phyloP scores from a whole-genome alignment of 139 green algal species.

The Spirogloea muscicola region DNA sequence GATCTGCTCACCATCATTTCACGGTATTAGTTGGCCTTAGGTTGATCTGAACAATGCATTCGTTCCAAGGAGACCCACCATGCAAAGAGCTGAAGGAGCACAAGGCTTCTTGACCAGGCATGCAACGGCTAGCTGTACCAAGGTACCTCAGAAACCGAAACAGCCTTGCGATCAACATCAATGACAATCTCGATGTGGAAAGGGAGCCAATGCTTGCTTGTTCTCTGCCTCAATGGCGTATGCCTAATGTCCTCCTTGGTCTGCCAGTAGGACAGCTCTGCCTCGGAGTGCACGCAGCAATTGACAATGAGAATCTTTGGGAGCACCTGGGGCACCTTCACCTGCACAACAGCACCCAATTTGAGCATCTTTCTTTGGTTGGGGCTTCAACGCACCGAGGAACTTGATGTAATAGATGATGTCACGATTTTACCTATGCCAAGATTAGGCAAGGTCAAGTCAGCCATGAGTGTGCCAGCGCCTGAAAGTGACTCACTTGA shows the following conservation, averaged over 20 bases:
- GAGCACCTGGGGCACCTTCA: background rate
- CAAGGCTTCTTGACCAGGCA: background rate
- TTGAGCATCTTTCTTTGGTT: background rate
- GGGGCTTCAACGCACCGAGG: background rate
- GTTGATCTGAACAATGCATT: background rate
- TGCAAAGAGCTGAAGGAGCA: background rate
- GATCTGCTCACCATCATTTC: background rate
- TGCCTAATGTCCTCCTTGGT: conserved; percentile 4
- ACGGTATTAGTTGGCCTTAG: background rate
- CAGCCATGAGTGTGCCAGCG: background rate
- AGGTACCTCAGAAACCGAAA: conserved; percentile 20
- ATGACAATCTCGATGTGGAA: conserved; percentile 51
- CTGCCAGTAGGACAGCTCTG: conserved; percentile 35
- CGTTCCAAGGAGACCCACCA: background rate
- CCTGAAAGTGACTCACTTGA: conserved; percentile 44
- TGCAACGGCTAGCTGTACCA: background rate
- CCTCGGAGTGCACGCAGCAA: conserved; percentile 46
- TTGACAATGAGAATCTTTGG: conserved; percentile 67
- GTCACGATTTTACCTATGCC: background rate
- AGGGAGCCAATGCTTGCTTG: conserved; percentile 40
- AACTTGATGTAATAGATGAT: background rate
- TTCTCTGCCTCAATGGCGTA: conserved; percentile 2
- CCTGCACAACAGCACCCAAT: conserved; percentile 9
- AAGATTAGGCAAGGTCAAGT: background rate
- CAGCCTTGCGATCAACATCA: background rate